Percentiles rank a stretch among this genome's conserved stretches.
Conservation (phyloP, 108 stramenopile genomes). For the Pseudonitzschia multistriata region DNA sequence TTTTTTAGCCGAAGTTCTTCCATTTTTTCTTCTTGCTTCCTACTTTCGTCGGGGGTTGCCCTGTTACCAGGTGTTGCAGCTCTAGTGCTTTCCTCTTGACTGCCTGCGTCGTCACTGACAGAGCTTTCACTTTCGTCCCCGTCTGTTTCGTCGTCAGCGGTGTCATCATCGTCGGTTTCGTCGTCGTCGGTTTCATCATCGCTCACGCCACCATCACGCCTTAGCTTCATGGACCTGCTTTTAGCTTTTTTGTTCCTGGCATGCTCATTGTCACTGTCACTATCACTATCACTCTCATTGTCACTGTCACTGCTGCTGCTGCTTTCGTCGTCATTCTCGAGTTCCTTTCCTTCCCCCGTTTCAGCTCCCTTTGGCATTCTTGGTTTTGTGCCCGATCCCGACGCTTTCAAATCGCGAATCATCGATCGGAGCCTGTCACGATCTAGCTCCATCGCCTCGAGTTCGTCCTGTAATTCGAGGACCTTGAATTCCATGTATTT, state of each 20-base stretch:
- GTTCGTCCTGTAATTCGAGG: conserved; percentile 19
- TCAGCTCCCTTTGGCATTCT: not conserved
- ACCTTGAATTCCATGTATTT: conserved; percentile 35
- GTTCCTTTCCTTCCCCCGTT: not conserved
- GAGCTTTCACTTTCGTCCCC: no score
- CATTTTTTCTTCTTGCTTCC: not conserved
- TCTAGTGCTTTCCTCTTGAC: no score
- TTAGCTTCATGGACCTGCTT: not conserved
- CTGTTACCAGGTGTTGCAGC: no score
- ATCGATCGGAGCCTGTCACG: not conserved
- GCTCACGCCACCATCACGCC: no score
- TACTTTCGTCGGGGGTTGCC: no score
- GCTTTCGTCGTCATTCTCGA: not conserved
- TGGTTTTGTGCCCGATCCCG: not conserved
- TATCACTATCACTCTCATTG: not conserved
- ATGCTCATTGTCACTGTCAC: not conserved
- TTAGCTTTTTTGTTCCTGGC: not conserved
- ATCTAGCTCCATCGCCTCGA: conserved; percentile 18
- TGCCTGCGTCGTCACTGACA: no score
- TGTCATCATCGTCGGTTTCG: no score
- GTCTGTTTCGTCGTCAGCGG: no score
- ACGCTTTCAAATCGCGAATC: not conserved
- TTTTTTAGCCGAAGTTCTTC: not conserved
- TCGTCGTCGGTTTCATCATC: not conserved
- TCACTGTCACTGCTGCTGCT: not conserved